phyloP scores from a whole-genome alignment of 768 basidiomycete genomes.

The Myochromella boudieri region DNA sequence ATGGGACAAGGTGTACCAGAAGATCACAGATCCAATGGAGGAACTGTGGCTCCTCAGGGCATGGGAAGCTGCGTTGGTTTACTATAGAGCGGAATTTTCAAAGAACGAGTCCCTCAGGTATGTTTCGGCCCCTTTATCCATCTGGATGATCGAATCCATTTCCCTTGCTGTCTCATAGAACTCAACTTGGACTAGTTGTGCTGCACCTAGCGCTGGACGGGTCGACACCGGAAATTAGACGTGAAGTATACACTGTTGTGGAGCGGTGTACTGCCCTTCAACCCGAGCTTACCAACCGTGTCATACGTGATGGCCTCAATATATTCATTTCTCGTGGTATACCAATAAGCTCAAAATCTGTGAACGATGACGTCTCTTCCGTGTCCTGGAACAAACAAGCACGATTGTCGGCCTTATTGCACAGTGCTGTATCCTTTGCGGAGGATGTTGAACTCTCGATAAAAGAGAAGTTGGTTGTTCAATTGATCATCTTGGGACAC shows the following conservation, averaged over 20 bases:
- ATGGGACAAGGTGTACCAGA: constrained; percentile 86
- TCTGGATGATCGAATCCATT: constrained; percentile 2
- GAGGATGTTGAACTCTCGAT: constrained; percentile 39
- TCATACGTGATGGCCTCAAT: constrained; percentile 62
- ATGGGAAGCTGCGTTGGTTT: constrained; percentile 45
- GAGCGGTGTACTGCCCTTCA: constrained; percentile 31
- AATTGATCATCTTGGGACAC: constrained; percentile 69
- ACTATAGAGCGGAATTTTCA: constrained; percentile 47
- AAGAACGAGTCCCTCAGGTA: constrained; percentile 61
- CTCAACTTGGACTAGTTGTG: constrained; percentile 63
- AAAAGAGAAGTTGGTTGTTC: constrained; percentile 47
- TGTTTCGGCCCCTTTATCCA: constrained; percentile 15
- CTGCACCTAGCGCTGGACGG: constrained; percentile 69
- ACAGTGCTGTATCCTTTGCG: constrained; percentile 47
- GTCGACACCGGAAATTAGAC: constrained; percentile 51
- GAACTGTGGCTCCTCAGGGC: constrained; percentile 79
- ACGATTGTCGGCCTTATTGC: constrained; percentile 52
- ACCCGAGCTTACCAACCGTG: constrained; percentile 48
- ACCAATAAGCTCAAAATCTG: constrained; percentile 20
- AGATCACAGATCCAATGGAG: constrained; percentile 58
- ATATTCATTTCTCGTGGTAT: constrained; percentile 42
- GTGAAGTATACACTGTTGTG: constrained; percentile 43
- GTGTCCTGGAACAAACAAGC: constrained; percentile 47
- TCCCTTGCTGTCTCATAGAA: constrained; percentile 32
- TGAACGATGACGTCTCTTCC: constrained; percentile 30